A percentile compares a stretch with the other conserved stretches of the same genome.
Conservation (phyloP, 345 rosid genomes). For the Eucalyptus sp. region DNA sequence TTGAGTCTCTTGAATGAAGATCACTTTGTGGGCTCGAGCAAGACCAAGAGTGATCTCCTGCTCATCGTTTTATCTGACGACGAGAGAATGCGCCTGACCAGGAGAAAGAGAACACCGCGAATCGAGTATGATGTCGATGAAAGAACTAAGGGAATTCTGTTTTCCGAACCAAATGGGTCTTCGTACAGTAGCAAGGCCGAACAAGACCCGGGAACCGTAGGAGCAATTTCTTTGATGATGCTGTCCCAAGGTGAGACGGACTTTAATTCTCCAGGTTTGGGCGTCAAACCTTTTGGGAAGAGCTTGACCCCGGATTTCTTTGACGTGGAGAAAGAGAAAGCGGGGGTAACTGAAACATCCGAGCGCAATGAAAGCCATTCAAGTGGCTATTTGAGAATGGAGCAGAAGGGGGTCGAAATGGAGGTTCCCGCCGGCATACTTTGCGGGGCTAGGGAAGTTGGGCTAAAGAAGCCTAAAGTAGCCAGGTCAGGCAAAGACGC, state of each 20-base stretch:
- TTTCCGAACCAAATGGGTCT: not conserved
- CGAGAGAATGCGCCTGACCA: not conserved
- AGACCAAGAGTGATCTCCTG: not conserved
- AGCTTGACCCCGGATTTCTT: not conserved
- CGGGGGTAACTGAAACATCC: not conserved
- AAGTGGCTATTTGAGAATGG: not conserved
- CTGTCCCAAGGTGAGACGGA: not conserved
- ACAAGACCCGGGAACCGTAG: not conserved
- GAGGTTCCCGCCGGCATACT: not conserved
- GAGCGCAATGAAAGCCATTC: not conserved
- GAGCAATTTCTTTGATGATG: not conserved
- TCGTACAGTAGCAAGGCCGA: not conserved
- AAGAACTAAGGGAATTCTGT: not conserved
- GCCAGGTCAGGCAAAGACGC: not conserved
- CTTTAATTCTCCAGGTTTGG: not conserved
- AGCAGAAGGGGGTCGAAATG: not conserved
- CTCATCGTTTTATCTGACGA: not conserved
- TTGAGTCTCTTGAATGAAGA: not conserved
- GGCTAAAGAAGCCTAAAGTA: not conserved
- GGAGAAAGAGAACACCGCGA: not conserved
- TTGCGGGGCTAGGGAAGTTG: not conserved
- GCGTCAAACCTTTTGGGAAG: not conserved
- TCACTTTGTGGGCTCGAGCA: not conserved
- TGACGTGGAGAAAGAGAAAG: not conserved
- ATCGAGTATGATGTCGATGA: not conserved